Percentiles rank a stretch among this genome's conserved stretches.
Evolutionary conservation across 2,329 filamentous ascomycete genomes (phyloP).

Genomic region (Ceratocystis lukuohia): DNA sequence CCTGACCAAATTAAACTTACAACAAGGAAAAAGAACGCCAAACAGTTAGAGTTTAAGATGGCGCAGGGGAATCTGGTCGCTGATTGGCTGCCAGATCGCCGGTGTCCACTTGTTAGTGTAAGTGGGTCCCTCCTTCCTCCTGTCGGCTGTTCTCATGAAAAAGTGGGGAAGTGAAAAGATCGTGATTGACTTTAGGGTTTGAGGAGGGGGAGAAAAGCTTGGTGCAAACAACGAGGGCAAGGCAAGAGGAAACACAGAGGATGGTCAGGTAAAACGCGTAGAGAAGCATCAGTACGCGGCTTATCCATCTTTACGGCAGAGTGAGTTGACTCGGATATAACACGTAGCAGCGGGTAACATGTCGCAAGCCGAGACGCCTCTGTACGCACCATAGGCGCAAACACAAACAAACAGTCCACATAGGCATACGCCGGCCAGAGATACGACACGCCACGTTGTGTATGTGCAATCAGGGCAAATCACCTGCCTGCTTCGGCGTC

Average conservation of each 20-base stretch:
- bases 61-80: not conserved
- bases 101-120: not conserved
- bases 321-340: not conserved
- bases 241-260: not conserved
- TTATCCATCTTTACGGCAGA: not conserved
- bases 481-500: not conserved
- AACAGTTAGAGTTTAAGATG: constrained; percentile 9
- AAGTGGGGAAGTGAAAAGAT: not conserved
- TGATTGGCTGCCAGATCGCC: not conserved
- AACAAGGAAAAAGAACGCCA: not conserved
- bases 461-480: too few relatives aligned
- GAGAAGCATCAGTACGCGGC: not conserved
- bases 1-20: constrained; percentile 7
- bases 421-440: not conserved
- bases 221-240: not conserved
- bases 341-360: constrained; percentile 1
- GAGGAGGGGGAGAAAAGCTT: not conserved
- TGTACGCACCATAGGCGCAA: not conserved
- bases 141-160: too few relatives aligned
- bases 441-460: not conserved
- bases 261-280: not conserved
- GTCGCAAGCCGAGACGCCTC: constrained; percentile 2
- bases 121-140: not conserved
- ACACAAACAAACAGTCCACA: not conserved
- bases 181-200: constrained; percentile 1